These are phyloP conservation scores for Melocanna baccifera DNA, from an alignment of 176 grass and related monocot species.

Conservation along the genomic window DNA sequence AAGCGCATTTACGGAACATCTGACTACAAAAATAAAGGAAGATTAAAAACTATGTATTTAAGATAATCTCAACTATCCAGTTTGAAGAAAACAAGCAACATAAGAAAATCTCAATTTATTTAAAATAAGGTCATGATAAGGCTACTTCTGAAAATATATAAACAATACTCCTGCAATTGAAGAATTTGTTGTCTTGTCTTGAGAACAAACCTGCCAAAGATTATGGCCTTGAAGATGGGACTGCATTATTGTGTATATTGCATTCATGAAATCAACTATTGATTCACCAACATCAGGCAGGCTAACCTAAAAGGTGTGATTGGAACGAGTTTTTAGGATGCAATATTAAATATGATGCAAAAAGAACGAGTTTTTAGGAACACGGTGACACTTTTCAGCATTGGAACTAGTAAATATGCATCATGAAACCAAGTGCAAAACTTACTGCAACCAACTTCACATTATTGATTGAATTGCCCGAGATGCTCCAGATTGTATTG, in stretches of 20 bases:
- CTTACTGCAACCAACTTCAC: slow-evolving; percentile 82
- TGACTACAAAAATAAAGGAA: not conserved
- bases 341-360: not conserved
- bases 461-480: slow-evolving; percentile 56
- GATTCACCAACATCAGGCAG: slow-evolving; percentile 65
- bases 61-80: not conserved
- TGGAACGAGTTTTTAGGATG: no score
- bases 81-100: not conserved
- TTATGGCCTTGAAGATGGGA: slow-evolving; percentile 52
- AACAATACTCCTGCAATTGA: not conserved
- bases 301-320: slow-evolving; percentile 64
- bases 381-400: slow-evolving; percentile 18
- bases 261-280: slow-evolving; percentile 65
- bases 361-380: not conserved
- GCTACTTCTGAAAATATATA: not conserved
- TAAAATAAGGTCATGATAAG: not conserved
- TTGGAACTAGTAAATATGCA: slow-evolving; percentile 5
- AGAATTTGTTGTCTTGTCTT: not conserved
- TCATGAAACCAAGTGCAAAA: slow-evolving; percentile 8
- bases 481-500: slow-evolving; percentile 66
- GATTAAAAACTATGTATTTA: not conserved
- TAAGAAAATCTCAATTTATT: not conserved
- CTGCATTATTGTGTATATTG: slow-evolving; percentile 57
- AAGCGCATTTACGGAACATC: not conserved
- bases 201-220: slow-evolving; percentile 86